phyloP scores from a whole-genome alignment of 73 alveolate genomes.

The Paramecium tetraurelia region DNA sequence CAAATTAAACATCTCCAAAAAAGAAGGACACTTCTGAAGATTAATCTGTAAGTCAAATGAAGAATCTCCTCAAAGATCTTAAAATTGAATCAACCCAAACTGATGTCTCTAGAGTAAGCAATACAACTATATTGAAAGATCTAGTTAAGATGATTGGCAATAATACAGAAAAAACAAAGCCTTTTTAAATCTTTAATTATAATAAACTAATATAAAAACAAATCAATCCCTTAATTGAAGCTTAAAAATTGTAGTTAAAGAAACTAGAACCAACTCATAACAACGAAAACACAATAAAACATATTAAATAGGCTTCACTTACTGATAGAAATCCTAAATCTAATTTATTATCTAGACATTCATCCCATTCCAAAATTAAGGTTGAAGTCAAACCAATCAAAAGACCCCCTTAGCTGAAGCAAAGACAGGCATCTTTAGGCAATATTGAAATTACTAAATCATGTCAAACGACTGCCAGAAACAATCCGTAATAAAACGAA shows the following conservation, averaged over 20 bases:
- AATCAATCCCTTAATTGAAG: not conserved
- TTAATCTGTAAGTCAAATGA: not conserved
- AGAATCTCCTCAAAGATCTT: not conserved
- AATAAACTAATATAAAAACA: not conserved
- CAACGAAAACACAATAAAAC: not conserved
- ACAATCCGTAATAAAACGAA: not conserved
- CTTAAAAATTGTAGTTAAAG: not conserved
- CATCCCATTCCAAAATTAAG: not conserved
- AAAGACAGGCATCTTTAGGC: constrained; percentile 7
- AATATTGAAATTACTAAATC: not conserved
- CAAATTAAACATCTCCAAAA: not conserved
- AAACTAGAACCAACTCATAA: not conserved
- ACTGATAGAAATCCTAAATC: not conserved
- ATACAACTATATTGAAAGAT: constrained; percentile 7
- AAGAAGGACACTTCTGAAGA: constrained; percentile 19
- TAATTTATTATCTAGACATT: not conserved
- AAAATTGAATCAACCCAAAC: not conserved
- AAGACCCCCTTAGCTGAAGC: not conserved
- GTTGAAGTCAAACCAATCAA: not conserved
- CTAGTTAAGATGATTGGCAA: not conserved
- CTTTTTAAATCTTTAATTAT: not conserved
- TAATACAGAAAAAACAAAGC: not conserved
- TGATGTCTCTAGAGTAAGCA: not conserved
- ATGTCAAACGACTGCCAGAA: not conserved
- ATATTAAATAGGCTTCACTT: not conserved